phyloP scores from a whole-genome alignment of 108 stramenopile species.

The Fragilaria crotonensis region DNA sequence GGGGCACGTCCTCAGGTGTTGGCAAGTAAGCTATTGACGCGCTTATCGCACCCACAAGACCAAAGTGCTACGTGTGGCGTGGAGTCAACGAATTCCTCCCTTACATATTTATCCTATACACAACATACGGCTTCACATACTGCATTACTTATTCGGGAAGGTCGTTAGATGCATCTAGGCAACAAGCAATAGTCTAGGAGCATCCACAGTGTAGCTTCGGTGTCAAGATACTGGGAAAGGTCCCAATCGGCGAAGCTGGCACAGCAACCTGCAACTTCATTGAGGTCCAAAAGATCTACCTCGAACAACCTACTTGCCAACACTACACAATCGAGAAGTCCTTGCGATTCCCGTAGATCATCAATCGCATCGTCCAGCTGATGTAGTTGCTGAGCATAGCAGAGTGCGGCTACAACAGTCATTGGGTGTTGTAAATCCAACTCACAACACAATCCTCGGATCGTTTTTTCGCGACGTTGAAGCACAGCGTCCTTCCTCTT shows the following conservation, averaged over 20 bases:
- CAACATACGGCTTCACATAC: too few relatives aligned
- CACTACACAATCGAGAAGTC: constrained; percentile 64
- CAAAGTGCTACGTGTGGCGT: too few relatives aligned
- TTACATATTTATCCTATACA: too few relatives aligned
- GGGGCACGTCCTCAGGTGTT: too few relatives aligned
- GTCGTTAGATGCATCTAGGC: constrained; percentile 14
- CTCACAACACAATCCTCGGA: constrained; percentile 46
- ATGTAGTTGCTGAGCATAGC: constrained; percentile 50
- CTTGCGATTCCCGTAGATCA: constrained; percentile 45
- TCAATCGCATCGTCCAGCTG: constrained; percentile 65
- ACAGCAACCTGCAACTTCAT: constrained; percentile 14
- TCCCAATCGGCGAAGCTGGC: constrained; percentile 42
- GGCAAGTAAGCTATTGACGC: too few relatives aligned
- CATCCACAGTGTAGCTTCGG: constrained; percentile 64
- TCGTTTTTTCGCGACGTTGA: constrained; percentile 32
- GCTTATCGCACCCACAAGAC: too few relatives aligned
- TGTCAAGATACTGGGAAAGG: constrained; percentile 51
- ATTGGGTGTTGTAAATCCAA: constrained; percentile 61
- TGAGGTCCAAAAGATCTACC: constrained; percentile 39
- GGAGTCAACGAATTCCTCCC: too few relatives aligned
- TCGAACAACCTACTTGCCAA: constrained; percentile 74
- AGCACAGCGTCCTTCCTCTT: constrained; percentile 28
- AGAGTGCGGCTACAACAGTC: constrained; percentile 50
- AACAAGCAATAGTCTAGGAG: constrained; percentile 73
- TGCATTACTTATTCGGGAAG: too few relatives aligned